Conservation (phyloP, 139 green algal species). For the Chlamydomonas sphaeroides region DNA sequence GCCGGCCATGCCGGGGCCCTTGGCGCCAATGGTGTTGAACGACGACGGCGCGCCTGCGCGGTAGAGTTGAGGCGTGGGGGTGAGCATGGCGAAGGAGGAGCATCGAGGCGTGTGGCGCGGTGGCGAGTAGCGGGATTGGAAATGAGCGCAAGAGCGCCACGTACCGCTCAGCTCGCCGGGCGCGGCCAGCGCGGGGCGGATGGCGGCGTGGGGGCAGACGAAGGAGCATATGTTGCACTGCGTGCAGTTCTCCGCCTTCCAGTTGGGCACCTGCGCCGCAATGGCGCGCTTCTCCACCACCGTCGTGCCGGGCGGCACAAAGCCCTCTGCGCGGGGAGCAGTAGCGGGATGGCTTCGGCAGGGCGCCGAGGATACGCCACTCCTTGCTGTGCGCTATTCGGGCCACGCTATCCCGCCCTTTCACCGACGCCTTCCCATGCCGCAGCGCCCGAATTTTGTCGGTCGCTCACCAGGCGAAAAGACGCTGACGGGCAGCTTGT, state of each 20-base stretch:
- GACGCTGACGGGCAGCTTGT: constrained; percentile 69
- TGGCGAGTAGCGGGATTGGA: no score
- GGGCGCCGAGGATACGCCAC: no score
- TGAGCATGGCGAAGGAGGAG: no score
- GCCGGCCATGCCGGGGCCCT: constrained; percentile 39
- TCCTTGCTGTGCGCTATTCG: no score
- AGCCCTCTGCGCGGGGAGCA: constrained; percentile 33
- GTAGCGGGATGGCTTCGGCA: not conserved
- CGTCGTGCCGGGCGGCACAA: constrained; percentile 62
- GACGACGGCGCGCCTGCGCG: constrained; percentile 45
- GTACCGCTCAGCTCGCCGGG: constrained; percentile 50
- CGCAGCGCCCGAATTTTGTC: not conserved
- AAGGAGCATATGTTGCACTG: constrained; percentile 78
- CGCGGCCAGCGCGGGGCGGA: constrained; percentile 58
- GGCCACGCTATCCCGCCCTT: no score
- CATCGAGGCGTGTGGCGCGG: no score
- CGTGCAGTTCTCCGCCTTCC: constrained; percentile 62
- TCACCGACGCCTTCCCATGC: no score
- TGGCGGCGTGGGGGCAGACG: constrained; percentile 74
- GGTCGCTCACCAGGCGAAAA: constrained; percentile 29
- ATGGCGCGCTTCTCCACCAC: constrained; percentile 64
- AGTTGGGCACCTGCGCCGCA: constrained; percentile 55
- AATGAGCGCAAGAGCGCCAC: no score
- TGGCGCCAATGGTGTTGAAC: constrained; percentile 53
- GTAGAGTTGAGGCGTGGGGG: no score